phyloP scores from a whole-genome alignment of 73 alveolate genomes.

The Urostyla sp. region DNA sequence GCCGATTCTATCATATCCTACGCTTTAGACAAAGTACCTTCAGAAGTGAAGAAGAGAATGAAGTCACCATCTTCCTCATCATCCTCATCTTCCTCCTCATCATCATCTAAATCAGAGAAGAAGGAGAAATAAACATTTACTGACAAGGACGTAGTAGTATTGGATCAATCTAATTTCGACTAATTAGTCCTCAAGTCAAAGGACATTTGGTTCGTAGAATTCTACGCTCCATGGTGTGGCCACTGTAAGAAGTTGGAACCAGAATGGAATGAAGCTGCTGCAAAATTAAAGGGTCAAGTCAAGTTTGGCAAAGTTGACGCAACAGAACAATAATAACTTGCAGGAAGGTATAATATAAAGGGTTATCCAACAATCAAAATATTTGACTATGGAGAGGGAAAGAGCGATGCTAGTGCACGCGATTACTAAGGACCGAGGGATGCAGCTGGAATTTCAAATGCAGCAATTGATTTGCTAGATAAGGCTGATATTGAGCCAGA shows the following conservation, averaged over 20 bases:
- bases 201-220: conserved; percentile 93
- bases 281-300: conserved; percentile 88
- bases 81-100: conserved; percentile 24
- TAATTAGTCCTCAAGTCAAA: conserved; percentile 75
- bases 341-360: conserved; percentile 80
- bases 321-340: conserved; percentile 82
- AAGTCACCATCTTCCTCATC: conserved; percentile 51
- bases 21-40: conserved; percentile 79
- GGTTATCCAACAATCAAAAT: conserved; percentile 92
- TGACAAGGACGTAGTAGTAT: conserved; percentile 89
- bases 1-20: conserved; percentile 87
- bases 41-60: conserved; percentile 73
- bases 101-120: neutral
- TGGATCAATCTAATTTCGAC: conserved; percentile 88
- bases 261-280: conserved; percentile 93
- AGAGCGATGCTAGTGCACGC: conserved; percentile 66
- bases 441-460: conserved; percentile 45
- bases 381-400: conserved; percentile 76
- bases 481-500: conserved; percentile 71
- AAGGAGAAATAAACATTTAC: conserved; percentile 30
- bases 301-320: conserved; percentile 97
- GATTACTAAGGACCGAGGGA: conserved; percentile 66
- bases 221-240: conserved; percentile 97
- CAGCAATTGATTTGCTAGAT: conserved; percentile 52
- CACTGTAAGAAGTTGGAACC: conserved; percentile 97